These are phyloP conservation scores for Daldinia grandis DNA, from an alignment of 495 filamentous ascomycete species.

Conservation along the genomic window DNA sequence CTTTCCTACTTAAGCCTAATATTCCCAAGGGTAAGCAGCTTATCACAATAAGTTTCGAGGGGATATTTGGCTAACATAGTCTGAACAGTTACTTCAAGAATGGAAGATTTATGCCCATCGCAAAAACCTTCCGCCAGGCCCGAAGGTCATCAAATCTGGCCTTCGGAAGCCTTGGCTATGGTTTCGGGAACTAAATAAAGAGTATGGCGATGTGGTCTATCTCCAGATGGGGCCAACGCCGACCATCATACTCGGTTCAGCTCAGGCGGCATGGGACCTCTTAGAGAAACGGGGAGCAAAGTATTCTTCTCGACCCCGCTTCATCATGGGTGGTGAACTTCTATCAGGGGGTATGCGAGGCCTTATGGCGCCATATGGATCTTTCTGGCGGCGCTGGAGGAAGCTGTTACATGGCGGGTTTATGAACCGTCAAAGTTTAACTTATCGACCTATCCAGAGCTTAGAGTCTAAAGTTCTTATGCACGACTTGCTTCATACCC, in stretches of 20 bases:
- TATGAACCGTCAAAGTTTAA: slow-evolving; percentile 63
- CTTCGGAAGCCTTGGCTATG: slow-evolving; percentile 64
- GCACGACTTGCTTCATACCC: slow-evolving; percentile 53
- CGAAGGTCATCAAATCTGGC: slow-evolving; percentile 46
- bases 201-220: slow-evolving; percentile 67
- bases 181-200: slow-evolving; percentile 63
- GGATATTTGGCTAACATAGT: background rate
- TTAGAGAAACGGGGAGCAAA: slow-evolving; percentile 62
- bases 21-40: slow-evolving; percentile 40
- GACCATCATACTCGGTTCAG: slow-evolving; percentile 70
- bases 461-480: slow-evolving; percentile 60
- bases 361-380: slow-evolving; percentile 60
- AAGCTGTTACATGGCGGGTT: slow-evolving; percentile 64
- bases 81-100: slow-evolving; percentile 39
- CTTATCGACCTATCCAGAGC: slow-evolving; percentile 64
- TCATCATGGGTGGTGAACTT: slow-evolving; percentile 62
- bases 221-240: slow-evolving; percentile 69
- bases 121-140: slow-evolving; percentile 46
- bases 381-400: slow-evolving; percentile 63
- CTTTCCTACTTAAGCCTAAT: slow-evolving; percentile 40
- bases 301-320: slow-evolving; percentile 58
- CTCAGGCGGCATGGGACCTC: slow-evolving; percentile 63
- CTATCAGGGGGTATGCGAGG: slow-evolving; percentile 58
- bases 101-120: slow-evolving; percentile 47
- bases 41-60: background rate